phyloP scores from a whole-genome alignment of 305 asterid genomes.

The Ajuga reptans region DNA sequence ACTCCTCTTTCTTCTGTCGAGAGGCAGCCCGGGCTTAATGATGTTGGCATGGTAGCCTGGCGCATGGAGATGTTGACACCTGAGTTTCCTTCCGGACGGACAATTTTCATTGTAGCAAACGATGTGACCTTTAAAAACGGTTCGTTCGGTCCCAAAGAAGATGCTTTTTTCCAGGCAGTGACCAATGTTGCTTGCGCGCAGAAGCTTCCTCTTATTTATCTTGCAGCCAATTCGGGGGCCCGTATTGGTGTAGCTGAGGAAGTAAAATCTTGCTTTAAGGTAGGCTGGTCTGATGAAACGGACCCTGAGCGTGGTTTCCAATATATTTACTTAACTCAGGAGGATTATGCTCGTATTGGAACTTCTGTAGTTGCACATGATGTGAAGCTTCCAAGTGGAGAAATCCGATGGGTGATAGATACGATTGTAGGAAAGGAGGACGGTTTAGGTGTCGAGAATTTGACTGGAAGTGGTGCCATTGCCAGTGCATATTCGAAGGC shows the following conservation, averaged over 20 bases:
- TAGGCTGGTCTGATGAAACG: conserved; percentile 92
- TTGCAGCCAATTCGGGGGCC: conserved; percentile 97
- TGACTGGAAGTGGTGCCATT: conserved; percentile 95
- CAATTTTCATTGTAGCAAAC: conserved; percentile 68
- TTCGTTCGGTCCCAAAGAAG: conserved; percentile 94
- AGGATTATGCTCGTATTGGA: conserved; percentile 62
- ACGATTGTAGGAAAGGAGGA: conserved; percentile 86
- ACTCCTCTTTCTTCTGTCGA: conserved; percentile 65
- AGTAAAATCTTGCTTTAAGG: conserved; percentile 88
- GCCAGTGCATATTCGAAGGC: conserved; percentile 97
- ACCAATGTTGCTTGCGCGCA: conserved; percentile 69
- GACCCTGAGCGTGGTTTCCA: conserved; percentile 89
- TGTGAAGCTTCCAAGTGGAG: conserved; percentile 55
- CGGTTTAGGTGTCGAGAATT: conserved; percentile 85
- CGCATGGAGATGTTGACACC: conserved; percentile 85
- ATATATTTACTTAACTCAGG: conserved; percentile 72
- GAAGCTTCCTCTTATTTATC: conserved; percentile 80
- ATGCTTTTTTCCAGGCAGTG: conserved; percentile 86
- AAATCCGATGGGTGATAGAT: conserved; percentile 76
- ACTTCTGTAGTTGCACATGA: conserved; percentile 79
- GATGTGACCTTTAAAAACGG: conserved; percentile 93
- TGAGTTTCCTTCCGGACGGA: conserved; percentile 85
- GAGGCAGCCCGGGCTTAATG: conserved; percentile 67
- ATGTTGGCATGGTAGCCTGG: conserved; percentile 98
- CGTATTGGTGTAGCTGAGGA: conserved; percentile 97